Evolutionary conservation across 306 rosid species (phyloP).

Genomic region (Biancaea sappan): DNA sequence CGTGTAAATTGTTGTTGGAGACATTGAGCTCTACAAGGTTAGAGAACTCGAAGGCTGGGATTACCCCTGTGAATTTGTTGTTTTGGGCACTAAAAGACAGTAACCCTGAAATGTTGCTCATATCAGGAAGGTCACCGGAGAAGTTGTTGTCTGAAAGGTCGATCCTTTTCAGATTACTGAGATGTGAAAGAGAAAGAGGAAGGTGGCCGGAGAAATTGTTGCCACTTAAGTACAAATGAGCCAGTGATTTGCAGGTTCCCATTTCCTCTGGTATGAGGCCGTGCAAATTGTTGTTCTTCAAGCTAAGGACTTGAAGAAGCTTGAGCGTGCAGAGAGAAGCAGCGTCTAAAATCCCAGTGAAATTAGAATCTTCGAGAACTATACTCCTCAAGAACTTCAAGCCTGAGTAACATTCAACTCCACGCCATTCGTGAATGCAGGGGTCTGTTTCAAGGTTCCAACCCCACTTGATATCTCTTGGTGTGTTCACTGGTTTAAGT

Average conservation of each 20-base stretch:
- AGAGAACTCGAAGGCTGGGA: slow-evolving; percentile 49
- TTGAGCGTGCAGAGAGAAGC: slow-evolving; percentile 33
- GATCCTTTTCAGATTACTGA: slow-evolving; percentile 41
- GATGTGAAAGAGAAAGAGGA: slow-evolving; percentile 36
- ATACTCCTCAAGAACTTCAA: slow-evolving; percentile 32
- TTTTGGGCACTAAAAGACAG: slow-evolving; percentile 40
- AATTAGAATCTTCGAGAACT: slow-evolving; percentile 28
- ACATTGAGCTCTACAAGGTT: slow-evolving; percentile 42
- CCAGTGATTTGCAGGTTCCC: slow-evolving; percentile 36
- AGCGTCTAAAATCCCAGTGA: slow-evolving; percentile 40
- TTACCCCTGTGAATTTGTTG: slow-evolving; percentile 39
- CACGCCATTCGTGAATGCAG: slow-evolving; percentile 47
- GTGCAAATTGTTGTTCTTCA: slow-evolving; percentile 36
- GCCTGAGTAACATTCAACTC: slow-evolving; percentile 26
- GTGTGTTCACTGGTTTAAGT: slow-evolving; percentile 42
- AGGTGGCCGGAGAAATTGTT: slow-evolving; percentile 47
- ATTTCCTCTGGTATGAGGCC: slow-evolving; percentile 47
- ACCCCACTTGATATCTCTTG: slow-evolving; percentile 39
- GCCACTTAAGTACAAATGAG: slow-evolving; percentile 42
- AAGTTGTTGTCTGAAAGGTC: slow-evolving; percentile 41
- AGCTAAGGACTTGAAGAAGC: slow-evolving; percentile 33
- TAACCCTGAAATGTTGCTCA: slow-evolving; percentile 42
- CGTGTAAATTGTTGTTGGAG: slow-evolving; percentile 47
- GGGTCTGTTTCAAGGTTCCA: slow-evolving; percentile 51
- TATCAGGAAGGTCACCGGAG: slow-evolving; percentile 45